phyloP scores from a whole-genome alignment of 1,284 basidiomycete genomes.

The Tilletia indica region DNA sequence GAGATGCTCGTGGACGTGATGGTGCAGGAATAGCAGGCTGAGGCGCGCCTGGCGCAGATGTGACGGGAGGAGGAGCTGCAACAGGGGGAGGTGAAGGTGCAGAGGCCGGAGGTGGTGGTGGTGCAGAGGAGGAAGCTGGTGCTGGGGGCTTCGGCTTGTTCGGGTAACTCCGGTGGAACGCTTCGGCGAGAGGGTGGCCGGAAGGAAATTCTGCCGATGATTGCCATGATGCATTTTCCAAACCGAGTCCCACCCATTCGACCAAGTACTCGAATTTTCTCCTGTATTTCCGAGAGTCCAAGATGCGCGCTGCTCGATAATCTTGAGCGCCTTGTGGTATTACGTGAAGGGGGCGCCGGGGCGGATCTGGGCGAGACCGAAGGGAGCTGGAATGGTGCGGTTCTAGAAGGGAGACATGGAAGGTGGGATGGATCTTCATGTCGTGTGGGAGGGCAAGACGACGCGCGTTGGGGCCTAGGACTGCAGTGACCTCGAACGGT shows the following conservation, averaged over 20 bases:
- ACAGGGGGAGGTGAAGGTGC: too few species aligned
- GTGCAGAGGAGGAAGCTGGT: too few species aligned
- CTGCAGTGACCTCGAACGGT: background rate
- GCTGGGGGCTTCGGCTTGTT: too few species aligned
- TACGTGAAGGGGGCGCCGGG: background rate
- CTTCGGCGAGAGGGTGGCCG: too few species aligned
- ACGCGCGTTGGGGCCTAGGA: background rate
- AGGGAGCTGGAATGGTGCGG: background rate
- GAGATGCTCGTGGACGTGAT: too few species aligned
- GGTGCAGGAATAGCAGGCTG: too few species aligned
- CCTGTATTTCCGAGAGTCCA: background rate
- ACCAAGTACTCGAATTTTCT: background rate
- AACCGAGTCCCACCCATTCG: background rate
- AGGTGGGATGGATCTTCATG: constrained; percentile 10
- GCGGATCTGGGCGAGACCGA: background rate
- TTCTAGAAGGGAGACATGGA: constrained; percentile 14
- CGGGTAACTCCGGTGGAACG: too few species aligned
- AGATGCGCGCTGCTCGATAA: background rate
- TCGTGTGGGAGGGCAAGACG: background rate
- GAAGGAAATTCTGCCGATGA: too few species aligned
- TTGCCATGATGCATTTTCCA: too few species aligned
- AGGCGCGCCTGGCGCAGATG: too few species aligned
- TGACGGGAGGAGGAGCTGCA: too few species aligned
- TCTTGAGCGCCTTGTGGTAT: background rate
- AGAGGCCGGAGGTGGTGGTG: too few species aligned